Evolutionary conservation across 225 moss, liverwort and hornwort genomes (phyloP), one percentile per base, ranked within the genome.

Genomic region (Anthoceros angustus): DNA sequence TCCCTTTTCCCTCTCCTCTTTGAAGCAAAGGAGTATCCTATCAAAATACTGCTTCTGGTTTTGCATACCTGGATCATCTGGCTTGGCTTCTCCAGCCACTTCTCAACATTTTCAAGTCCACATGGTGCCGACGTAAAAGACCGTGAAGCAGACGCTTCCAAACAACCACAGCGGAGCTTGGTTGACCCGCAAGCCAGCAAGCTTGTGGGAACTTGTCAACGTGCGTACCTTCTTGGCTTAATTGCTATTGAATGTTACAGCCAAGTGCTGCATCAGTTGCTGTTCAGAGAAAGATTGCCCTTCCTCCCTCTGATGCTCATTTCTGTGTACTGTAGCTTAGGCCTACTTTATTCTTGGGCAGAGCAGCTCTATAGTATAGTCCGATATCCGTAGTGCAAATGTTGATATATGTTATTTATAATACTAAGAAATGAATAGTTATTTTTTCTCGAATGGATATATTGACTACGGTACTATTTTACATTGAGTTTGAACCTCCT

Each of bases 1-100:
- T 91, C 95, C 40, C 73, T 91, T 7, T 95, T 91, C 40, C 95
- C 95, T 43, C 84, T 95, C 50, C 79, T 95, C 23, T 86, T 95
- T 42, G 82, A 80, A 65, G 70, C 24, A 41, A 74, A 74, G 71
- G 95, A 95, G 75, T 95, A 95, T 66, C 95, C 88, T 9, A 74
- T 91, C 71, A 91, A 92, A 77, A 82, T 92, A 67, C 64, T 71
- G 25, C 72, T 91, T n/a, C 77, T 95, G 12, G 46, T 48, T 12
- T 12, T 18, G 12, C 18, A 48, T 6, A 48, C 46, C 12, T 12
- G 12, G 46, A 18, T 18, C 18, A 48, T 48, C 46, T 12, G 46
- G 14, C 46, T 48, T 48, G 18, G 3, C 46, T 48, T 48, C 18
- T 48, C 46, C 14, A 18, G 5, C 46, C 5, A 38, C 67, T 84